Conservation (phyloP, 148 eudicot species). For the Rhododendron mucronatum region DNA sequence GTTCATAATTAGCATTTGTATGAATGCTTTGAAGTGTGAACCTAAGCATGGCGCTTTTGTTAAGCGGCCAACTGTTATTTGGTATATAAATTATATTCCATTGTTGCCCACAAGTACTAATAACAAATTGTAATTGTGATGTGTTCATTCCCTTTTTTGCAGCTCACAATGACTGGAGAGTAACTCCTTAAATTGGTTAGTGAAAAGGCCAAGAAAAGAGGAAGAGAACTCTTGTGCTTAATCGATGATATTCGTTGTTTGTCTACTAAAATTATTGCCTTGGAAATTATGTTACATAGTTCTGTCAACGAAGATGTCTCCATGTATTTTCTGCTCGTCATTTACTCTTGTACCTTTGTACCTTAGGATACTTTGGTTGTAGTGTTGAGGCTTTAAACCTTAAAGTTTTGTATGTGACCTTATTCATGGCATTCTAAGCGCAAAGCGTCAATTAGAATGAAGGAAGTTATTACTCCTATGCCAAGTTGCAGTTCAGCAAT, state of each 20-base stretch:
- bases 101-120: background rate
- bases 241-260: background rate
- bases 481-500: background rate
- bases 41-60: background rate
- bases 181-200: slow-evolving; percentile 78
- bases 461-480: background rate
- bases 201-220: slow-evolving; percentile 1
- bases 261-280: background rate
- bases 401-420: background rate
- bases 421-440: background rate
- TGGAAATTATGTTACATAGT: background rate
- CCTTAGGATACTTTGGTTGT: background rate
- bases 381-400: background rate
- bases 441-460: background rate
- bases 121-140: background rate
- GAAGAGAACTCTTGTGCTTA: background rate
- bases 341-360: background rate
- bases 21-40: background rate
- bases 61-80: background rate
- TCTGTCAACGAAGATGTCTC: background rate
- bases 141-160: slow-evolving; percentile 26
- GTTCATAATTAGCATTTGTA: background rate
- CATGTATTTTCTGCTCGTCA: background rate
- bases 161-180: slow-evolving; percentile 75
- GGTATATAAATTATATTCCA: background rate